Evolutionary conservation across 768 basidiomycete species (phyloP).

Genomic region (Pleurotus salmoneostramineus): DNA sequence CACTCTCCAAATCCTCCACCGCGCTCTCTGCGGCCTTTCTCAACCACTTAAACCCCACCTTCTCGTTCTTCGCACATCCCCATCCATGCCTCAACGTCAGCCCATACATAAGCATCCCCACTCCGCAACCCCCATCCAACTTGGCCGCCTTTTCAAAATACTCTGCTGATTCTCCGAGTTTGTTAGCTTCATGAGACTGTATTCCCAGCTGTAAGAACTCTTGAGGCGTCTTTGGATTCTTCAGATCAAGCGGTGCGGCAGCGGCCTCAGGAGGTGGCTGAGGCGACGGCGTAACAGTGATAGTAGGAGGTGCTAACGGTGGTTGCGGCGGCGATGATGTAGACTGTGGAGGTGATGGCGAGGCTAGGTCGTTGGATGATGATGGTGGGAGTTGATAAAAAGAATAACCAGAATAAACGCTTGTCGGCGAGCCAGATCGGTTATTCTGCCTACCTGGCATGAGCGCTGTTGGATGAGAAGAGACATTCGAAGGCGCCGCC

Average conservation of each 20-base stretch:
- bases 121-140: slow-evolving; percentile 72
- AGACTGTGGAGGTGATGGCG: not conserved
- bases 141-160: slow-evolving; percentile 79
- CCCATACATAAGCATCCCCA: slow-evolving; percentile 94
- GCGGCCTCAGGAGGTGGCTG: slow-evolving; percentile 3
- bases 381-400: slow-evolving; percentile 55
- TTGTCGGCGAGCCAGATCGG: slow-evolving; percentile 31
- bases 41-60: slow-evolving; percentile 78
- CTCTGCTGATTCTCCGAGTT: slow-evolving; percentile 59
- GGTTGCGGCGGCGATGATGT: not conserved
- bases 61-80: slow-evolving; percentile 81
- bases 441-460: slow-evolving; percentile 30
- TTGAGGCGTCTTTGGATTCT: slow-evolving; percentile 39
- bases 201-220: slow-evolving; percentile 77
- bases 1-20: slow-evolving; percentile 69
- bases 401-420: slow-evolving; percentile 62
- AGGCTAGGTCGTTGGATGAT: slow-evolving; percentile 24
- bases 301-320: slow-evolving; percentile 11
- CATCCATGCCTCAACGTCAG: slow-evolving; percentile 83
- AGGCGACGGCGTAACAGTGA: slow-evolving; percentile 12
- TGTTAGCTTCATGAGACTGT: slow-evolving; percentile 71
- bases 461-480: slow-evolving; percentile 15
- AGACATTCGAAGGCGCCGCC: slow-evolving; percentile 5
- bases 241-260: slow-evolving; percentile 7
- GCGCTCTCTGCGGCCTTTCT: slow-evolving; percentile 78